Conservation (phyloP, 306 rosid species). For the Cercis canadensis region DNA sequence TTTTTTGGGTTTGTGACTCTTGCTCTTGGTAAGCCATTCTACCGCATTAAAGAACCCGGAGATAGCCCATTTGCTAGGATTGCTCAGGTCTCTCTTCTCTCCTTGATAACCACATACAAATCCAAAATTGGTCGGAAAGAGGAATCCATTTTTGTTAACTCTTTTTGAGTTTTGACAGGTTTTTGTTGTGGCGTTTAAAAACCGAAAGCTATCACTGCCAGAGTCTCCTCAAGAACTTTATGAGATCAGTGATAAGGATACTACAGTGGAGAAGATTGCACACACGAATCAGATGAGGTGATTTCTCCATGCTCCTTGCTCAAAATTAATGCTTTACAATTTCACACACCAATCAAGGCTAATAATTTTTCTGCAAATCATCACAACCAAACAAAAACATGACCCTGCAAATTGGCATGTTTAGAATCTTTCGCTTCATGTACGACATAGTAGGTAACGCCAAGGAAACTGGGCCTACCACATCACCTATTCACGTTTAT, state of each 20-base stretch:
- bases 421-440: conserved; percentile 48
- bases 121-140: background rate
- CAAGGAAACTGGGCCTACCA: conserved; percentile 45
- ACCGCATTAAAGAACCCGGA: conserved; percentile 59
- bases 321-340: conserved; percentile 21
- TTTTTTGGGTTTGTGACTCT: conserved; percentile 59
- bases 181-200: conserved; percentile 67
- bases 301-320: conserved; percentile 17
- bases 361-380: conserved; percentile 39
- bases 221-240: conserved; percentile 56
- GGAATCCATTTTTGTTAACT: background rate
- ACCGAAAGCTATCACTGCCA: conserved; percentile 57
- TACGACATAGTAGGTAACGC: conserved; percentile 36
- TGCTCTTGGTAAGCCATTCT: conserved; percentile 77
- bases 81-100: conserved; percentile 47
- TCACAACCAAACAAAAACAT: conserved; percentile 29
- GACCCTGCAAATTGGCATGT: conserved; percentile 47
- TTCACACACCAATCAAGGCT: conserved; percentile 28
- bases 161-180: conserved; percentile 48
- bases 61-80: conserved; percentile 68
- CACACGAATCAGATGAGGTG: conserved; percentile 83
- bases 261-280: conserved; percentile 48
- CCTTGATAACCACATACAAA: background rate
- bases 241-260: conserved; percentile 64
- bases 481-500: conserved; percentile 41